Evolutionary conservation across 805 yeast species (phyloP).

Genomic region (Kodamaea fukazawae): DNA sequence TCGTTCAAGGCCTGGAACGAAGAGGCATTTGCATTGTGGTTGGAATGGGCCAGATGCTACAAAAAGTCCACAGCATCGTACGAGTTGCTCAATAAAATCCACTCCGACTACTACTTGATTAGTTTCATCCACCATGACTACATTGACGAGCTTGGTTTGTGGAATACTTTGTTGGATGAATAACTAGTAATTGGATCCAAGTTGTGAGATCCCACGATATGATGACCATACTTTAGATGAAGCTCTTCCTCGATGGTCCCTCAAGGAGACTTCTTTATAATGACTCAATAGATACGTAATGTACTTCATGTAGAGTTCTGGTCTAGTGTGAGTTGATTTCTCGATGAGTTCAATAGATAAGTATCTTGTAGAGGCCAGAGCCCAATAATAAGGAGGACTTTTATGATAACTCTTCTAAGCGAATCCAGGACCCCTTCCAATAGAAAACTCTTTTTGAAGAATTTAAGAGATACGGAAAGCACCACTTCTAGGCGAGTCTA

Average conservation of each 20-base stretch:
- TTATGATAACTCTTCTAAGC: too few relatives aligned
- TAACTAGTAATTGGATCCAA: slow-evolving; percentile 18
- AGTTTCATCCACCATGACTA: slow-evolving; percentile 86
- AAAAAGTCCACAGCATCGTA: slow-evolving; percentile 54
- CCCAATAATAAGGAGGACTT: too few relatives aligned
- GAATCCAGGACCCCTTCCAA: too few relatives aligned
- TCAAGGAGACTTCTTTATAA: background rate
- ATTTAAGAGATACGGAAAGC: too few relatives aligned
- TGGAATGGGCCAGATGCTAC: slow-evolving; percentile 87
- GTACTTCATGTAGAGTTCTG: too few relatives aligned
- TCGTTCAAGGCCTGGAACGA: slow-evolving; percentile 96
- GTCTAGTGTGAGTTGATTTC: too few relatives aligned
- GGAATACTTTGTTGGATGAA: slow-evolving; percentile 57
- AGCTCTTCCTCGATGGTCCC: background rate
- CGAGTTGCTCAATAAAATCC: slow-evolving; percentile 57
- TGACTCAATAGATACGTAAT: too few relatives aligned
- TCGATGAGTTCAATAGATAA: too few relatives aligned
- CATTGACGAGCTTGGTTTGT: slow-evolving; percentile 66
- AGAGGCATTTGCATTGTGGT: slow-evolving; percentile 89
- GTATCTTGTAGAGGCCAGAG: too few relatives aligned
- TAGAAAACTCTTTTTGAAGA: too few relatives aligned
- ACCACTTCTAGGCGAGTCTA: too few relatives aligned
- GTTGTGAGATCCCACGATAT: slow-evolving; percentile 1
- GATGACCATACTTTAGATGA: too few relatives aligned
- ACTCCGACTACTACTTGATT: slow-evolving; percentile 68